Conservation (phyloP, 2,329 filamentous ascomycete species). For the Trichophaea hybrida region DNA sequence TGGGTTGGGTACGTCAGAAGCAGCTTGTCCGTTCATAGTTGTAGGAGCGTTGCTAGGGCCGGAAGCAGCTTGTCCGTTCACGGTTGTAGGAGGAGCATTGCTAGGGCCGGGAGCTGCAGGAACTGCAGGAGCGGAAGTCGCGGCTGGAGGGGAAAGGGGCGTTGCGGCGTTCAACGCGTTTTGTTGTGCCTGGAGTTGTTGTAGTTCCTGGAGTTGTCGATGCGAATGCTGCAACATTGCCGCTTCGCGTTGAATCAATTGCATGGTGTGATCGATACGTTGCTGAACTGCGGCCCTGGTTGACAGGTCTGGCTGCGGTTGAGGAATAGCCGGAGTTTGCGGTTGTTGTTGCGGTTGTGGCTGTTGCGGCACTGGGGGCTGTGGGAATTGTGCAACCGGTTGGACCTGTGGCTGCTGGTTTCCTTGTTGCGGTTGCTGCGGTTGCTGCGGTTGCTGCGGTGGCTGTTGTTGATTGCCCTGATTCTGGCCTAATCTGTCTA, state of each 20-base stretch:
- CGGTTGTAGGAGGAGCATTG: too few species aligned
- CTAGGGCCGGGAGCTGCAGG: too few species aligned
- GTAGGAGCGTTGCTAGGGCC: too few species aligned
- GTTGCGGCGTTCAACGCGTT: too few species aligned
- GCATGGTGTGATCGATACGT: conserved; percentile 12
- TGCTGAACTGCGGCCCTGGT: conserved; percentile 9
- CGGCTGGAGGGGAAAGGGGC: too few species aligned
- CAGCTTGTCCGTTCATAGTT: too few species aligned
- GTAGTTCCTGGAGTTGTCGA: too few species aligned
- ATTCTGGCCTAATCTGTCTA: conserved; percentile 13
- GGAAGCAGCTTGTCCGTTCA: too few species aligned
- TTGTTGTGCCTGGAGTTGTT: too few species aligned
- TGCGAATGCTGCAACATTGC: conserved; percentile 11
- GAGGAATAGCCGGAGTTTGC: conserved; percentile 1
- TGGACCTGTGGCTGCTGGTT: not conserved
- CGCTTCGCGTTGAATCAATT: conserved; percentile 15
- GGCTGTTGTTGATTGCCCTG: conserved; percentile 5
- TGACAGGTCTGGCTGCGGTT: not conserved
- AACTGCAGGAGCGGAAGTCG: too few species aligned
- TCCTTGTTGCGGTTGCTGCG: conserved; percentile 6
- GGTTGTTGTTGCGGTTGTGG: conserved; percentile 5
- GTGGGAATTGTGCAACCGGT: not conserved
- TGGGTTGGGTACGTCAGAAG: too few species aligned
- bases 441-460: conserved; percentile 8
- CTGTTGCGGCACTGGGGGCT: not conserved